These are phyloP conservation scores for Heteromeles arbutifolia DNA, from an alignment of 306 rosid genomes.

Conservation along the genomic window DNA sequence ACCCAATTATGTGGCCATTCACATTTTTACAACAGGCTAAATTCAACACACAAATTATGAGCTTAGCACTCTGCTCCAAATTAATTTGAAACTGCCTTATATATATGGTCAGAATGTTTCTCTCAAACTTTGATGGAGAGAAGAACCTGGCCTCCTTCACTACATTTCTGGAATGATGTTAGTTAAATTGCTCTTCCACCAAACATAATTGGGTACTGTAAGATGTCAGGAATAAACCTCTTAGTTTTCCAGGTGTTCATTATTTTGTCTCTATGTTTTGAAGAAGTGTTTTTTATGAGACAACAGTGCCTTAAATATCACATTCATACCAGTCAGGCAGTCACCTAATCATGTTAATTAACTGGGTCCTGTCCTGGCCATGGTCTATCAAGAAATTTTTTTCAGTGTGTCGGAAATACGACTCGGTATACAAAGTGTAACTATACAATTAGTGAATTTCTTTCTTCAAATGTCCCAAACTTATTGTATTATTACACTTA, in stretches of 20 bases:
- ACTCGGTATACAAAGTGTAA: too few relatives aligned
- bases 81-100: not conserved
- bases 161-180: not conserved
- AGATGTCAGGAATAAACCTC: not conserved
- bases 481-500: too few relatives aligned
- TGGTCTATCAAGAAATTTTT: too few relatives aligned
- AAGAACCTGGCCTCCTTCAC: not conserved
- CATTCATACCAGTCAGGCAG: slow-evolving; percentile 2
- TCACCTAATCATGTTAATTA: not conserved
- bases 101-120: not conserved
- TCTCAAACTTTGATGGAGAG: not conserved
- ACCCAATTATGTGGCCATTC: too few relatives aligned
- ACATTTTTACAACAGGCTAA: not conserved
- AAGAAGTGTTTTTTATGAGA: not conserved
- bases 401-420: too few relatives aligned
- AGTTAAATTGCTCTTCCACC: not conserved
- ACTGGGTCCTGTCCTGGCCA: not conserved
- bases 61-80: not conserved
- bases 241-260: not conserved
- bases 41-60: not conserved
- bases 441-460: too few relatives aligned
- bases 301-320: not conserved
- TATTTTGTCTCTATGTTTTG: not conserved
- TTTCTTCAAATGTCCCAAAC: too few relatives aligned
- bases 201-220: not conserved